Base-by-base conservation (phyloP, 1,139 yeast genomes). In the Pichia sp. region DNA sequence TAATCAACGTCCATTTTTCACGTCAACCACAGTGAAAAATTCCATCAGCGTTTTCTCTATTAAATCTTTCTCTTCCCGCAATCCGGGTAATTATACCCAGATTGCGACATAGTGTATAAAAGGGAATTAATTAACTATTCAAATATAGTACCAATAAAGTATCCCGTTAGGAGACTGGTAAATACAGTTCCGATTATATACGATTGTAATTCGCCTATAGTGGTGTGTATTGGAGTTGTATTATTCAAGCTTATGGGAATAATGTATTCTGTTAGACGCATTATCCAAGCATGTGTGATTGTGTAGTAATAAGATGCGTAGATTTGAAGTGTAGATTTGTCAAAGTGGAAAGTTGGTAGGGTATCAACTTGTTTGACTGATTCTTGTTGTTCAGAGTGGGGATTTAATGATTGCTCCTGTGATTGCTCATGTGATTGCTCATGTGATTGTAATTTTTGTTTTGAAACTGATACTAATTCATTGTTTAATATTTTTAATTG, bases 401-500 rank as follows among this genome's bases (percentile, higher is more conserved):
- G n/a, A n/a, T n/a, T n/a, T 26, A 37, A 14, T 5, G 9, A 11
- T 8, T 6, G 8, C 23, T 21, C 23, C 8, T 21, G 6, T 21
- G 23, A 21, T 6, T 21, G 23, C 8, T 21, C 23, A 21, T 21
- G 8, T 21, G 8, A 21, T 21, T 21, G 23, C 8, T 21, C 23
- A 6, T 21, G 23, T 21, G 23, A 6, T 21, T 6, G 6, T 21
- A 21, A 21, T 21, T 21, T 8, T 3, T 29, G n/a, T n/a, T n/a
- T n/a, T n/a, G n/a, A n/a, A n/a, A n/a, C 32, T 4, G 6, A 3
- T 13, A 19, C 19, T 19, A 29, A 19, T 19, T 19, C 32, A 6
- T 6, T 20, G 32, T 38, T 43, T 31, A 41, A 14, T 6, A 18
- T 26, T 14, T 29, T 24, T 6, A 55, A 14, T 13, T 51, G 48